Evolutionary conservation across 2,329 filamentous ascomycete species (phyloP), one percentile per base, ranked within the genome.

Genomic region (Colletotrichum scovillei): DNA sequence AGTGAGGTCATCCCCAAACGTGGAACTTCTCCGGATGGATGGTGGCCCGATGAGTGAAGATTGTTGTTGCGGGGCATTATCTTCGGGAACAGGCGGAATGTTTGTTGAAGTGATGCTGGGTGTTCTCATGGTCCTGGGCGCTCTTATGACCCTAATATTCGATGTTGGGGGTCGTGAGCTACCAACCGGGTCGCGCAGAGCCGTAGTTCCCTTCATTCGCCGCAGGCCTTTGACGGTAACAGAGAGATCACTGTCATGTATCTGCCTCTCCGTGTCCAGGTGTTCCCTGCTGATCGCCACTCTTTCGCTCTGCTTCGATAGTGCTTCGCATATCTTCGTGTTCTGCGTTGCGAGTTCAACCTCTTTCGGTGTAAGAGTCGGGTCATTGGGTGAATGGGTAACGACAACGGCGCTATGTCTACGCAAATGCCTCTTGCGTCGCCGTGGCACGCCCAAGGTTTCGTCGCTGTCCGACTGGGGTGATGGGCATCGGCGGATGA

Each of bases 161-260:
- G 28, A 12, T 11, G n/a, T n/a, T 49, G n/a, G 28, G 19, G 12
- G 3, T 12, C 28, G 3, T 56, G 16, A 1, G 35, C 32, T 26
- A 30, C 24, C 42, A 22, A n/a, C 42, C 2, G 42, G 42, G 19
- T n/a, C 19, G 16, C 70, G 53, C 30, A 73, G 22, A 22, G 53
- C 26, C 9, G 67, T 24, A 2, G 4, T 65, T 14, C 59, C 67
- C 24, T 62, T 73, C n/a, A 73, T 19, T 60, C 67, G 60, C 11
- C 67, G 62, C 26, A 73, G 42, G 2, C 53, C 49, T 22, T 56
- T 57, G 7, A 55, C 12, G 30, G 63, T 52, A 16, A 19, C 42
- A 1, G 9, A 11, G 4, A 28, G 35, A 14, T 35, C 30, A 4
- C 11, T 19, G 5, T 14, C 11, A 19, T 5, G 7, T 26, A 26